Evolutionary conservation across 768 basidiomycete genomes (phyloP).

Genomic region (Serendipita sp.): DNA sequence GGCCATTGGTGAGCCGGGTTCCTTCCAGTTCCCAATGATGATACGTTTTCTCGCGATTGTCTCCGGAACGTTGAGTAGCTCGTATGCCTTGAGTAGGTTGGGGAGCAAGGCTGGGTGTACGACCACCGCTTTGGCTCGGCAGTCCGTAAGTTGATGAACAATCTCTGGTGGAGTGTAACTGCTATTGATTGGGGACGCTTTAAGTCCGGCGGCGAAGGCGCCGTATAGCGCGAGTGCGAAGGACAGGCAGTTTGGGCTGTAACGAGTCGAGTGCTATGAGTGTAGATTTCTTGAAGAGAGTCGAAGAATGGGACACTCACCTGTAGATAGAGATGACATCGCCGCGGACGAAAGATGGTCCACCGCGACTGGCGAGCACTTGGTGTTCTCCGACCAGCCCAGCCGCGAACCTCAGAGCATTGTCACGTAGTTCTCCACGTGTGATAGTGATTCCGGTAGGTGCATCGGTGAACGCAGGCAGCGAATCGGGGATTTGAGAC

Average conservation of each 20-base stretch:
- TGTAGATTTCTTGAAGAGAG: background rate
- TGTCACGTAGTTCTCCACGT: constrained; percentile 35
- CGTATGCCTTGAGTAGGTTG: constrained; percentile 42
- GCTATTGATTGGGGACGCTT: constrained; percentile 59
- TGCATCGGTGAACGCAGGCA: constrained; percentile 53
- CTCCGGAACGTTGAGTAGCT: constrained; percentile 30
- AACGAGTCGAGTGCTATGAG: background rate
- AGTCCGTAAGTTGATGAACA: constrained; percentile 53
- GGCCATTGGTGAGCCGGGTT: constrained; percentile 24
- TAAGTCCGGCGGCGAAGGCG: constrained; percentile 47
- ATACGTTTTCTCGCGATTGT: constrained; percentile 37
- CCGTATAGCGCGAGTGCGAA: constrained; percentile 35
- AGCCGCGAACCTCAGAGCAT: constrained; percentile 40
- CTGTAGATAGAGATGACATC: constrained; percentile 44
- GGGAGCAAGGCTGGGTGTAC: constrained; percentile 45
- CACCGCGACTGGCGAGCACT: constrained; percentile 11
- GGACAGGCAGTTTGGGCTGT: constrained; percentile 49
- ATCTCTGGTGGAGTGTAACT: constrained; percentile 56
- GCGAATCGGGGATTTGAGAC: constrained; percentile 25
- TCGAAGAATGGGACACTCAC: background rate
- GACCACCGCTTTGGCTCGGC: constrained; percentile 46
- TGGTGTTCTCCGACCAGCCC: constrained; percentile 32
- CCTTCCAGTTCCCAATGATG: constrained; percentile 31
- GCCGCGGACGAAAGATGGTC: constrained; percentile 27
- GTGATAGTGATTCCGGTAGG: constrained; percentile 39